These are phyloP conservation scores for Talaromyces borbonicus DNA, from an alignment of 495 filamentous ascomycete genomes.

Conservation along the genomic window DNA sequence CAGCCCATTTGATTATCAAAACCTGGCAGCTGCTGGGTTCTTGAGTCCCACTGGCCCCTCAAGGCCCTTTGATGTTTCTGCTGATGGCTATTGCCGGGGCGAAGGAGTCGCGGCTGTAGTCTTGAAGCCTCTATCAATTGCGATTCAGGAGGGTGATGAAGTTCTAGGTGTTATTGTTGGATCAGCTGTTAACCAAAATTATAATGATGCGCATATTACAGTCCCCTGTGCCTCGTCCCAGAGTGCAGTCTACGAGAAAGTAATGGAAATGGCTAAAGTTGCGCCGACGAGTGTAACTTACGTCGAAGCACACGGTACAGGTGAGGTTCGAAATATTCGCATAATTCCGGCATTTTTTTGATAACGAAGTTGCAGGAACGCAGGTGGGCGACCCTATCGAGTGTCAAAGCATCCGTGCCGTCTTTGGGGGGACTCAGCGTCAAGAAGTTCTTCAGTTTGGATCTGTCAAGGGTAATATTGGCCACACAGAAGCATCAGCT, in stretches of 20 bases:
- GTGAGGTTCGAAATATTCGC: slow-evolving; percentile 14
- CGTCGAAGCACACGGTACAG: slow-evolving; percentile 70
- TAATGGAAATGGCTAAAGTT: slow-evolving; percentile 46
- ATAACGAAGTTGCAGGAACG: slow-evolving; percentile 39
- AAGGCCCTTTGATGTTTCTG: slow-evolving; percentile 45
- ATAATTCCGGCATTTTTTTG: neutral
- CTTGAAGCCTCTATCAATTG: slow-evolving; percentile 55
- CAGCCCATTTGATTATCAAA: slow-evolving; percentile 17
- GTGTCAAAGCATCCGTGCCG: slow-evolving; percentile 27
- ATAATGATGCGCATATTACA: slow-evolving; percentile 58
- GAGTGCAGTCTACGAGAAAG: slow-evolving; percentile 43
- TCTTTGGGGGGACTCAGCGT: slow-evolving; percentile 19
- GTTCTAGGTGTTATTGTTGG: slow-evolving; percentile 54
- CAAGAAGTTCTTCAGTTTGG: slow-evolving; percentile 17
- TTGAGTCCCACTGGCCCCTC: slow-evolving; percentile 44
- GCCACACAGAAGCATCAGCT: slow-evolving; percentile 19
- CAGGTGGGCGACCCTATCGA: slow-evolving; percentile 63
- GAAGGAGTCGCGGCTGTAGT: slow-evolving; percentile 57
- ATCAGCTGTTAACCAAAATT: slow-evolving; percentile 56
- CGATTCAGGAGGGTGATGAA: slow-evolving; percentile 49
- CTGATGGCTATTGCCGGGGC: slow-evolving; percentile 42
- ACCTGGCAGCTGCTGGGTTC: slow-evolving; percentile 30
- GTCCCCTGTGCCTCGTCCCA: slow-evolving; percentile 57
- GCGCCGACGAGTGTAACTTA: slow-evolving; percentile 54
- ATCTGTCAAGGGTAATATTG: slow-evolving; percentile 30